Conservation (phyloP, 352 stramenopile species). For the Pelagophyceae sp. region DNA sequence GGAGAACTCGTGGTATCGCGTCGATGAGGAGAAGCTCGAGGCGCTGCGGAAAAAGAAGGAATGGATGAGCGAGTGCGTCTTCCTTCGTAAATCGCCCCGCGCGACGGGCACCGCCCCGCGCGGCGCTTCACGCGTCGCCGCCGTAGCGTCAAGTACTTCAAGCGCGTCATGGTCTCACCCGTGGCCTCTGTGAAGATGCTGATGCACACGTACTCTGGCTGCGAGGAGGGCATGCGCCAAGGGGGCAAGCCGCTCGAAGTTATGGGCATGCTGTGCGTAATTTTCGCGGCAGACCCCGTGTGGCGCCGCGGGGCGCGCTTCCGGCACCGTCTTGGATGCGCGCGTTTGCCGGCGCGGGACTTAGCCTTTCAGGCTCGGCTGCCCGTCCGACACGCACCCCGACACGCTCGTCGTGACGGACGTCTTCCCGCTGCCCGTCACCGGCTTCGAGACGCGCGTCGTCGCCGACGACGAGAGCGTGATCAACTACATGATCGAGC, state of each 20-base stretch:
- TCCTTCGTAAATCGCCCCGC: too few species aligned
- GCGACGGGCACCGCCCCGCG: too few species aligned
- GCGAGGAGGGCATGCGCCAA: constrained; percentile 88
- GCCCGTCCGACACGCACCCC: constrained; percentile 76
- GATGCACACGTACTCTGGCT: constrained; percentile 90
- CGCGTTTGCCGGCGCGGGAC: too few species aligned
- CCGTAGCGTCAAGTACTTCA: constrained; percentile 10
- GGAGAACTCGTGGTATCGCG: constrained; percentile 32
- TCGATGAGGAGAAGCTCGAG: constrained; percentile 38
- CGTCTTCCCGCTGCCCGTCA: constrained; percentile 86
- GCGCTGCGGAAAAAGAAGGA: constrained; percentile 39
- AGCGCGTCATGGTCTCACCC: constrained; percentile 53
- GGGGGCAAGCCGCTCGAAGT: constrained; percentile 94
- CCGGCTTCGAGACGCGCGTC: constrained; percentile 67
- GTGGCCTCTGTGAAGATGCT: constrained; percentile 92
- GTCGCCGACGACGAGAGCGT: constrained; percentile 92
- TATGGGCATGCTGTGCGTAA: constrained; percentile 87
- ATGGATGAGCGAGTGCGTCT: constrained; percentile 41
- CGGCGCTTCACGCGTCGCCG: too few species aligned
- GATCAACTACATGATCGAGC: constrained; percentile 98
- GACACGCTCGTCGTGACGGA: constrained; percentile 92
- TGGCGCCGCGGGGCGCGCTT: too few species aligned
- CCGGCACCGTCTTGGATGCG: too few species aligned
- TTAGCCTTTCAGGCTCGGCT: constrained; percentile 71
- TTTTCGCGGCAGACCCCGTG: neutral